A percentile compares a stretch with the other conserved stretches of the same genome.
Conservation (phyloP, 495 filamentous ascomycete genomes). For the Aspergillus nidulans region DNA sequence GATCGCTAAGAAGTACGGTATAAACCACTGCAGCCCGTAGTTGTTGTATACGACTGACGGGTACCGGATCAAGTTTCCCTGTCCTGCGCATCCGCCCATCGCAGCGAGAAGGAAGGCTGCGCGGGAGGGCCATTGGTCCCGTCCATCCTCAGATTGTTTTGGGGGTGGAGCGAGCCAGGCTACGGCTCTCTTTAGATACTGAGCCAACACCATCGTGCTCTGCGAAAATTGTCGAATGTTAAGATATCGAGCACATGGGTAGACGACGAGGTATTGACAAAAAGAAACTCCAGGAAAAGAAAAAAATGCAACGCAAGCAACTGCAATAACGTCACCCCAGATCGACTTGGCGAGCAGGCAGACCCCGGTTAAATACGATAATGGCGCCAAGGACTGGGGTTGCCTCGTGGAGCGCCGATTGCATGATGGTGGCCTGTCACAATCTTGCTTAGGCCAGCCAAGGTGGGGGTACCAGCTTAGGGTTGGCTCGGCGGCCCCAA, state of each 20-base stretch:
- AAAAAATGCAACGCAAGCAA: background rate
- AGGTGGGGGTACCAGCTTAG: background rate
- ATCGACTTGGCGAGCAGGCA: background rate
- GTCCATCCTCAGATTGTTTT: slow-evolving; percentile 22
- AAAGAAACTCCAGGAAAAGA: too few relatives aligned
- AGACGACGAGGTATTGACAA: too few relatives aligned
- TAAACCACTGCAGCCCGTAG: slow-evolving; percentile 29
- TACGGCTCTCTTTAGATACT: slow-evolving; percentile 14
- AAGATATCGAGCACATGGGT: too few relatives aligned
- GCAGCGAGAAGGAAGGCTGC: slow-evolving; percentile 24
- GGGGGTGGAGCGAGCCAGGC: slow-evolving; percentile 24
- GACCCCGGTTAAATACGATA: background rate
- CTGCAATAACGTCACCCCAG: background rate
- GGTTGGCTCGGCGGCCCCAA: background rate
- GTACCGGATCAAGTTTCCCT: slow-evolving; percentile 26
- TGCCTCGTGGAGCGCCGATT: background rate
- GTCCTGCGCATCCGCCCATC: slow-evolving; percentile 26
- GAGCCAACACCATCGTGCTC: slow-evolving; percentile 8
- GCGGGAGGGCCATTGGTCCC: slow-evolving; percentile 24
- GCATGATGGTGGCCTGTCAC: background rate
- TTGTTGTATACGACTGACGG: slow-evolving; percentile 26
- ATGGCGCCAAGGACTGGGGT: background rate
- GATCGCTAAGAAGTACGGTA: slow-evolving; percentile 27
- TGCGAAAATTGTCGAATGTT: too few relatives aligned
- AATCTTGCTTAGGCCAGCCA: background rate